phyloP scores from a whole-genome alignment of 805 yeast species.

The Candida vartiovaarae region DNA sequence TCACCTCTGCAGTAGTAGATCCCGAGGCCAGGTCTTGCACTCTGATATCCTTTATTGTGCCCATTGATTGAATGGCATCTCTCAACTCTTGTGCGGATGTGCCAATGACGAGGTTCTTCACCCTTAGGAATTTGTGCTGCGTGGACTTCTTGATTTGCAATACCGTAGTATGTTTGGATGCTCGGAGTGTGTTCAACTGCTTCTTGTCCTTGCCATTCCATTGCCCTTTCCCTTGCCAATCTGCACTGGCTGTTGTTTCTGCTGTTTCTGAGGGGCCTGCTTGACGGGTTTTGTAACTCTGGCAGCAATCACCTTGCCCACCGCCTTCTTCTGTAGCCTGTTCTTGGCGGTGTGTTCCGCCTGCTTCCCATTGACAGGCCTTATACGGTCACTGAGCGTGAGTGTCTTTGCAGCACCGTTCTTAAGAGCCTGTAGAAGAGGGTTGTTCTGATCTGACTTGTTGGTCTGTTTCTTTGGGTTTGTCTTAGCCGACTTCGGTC shows the following conservation, averaged over 20 bases:
- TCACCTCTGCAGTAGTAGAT: slow-evolving; percentile 32
- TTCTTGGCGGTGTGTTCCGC: background rate
- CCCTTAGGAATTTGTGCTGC: slow-evolving; percentile 20
- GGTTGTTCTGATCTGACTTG: slow-evolving; percentile 2
- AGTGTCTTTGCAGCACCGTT: slow-evolving; percentile 1
- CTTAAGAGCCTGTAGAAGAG: slow-evolving; percentile 6
- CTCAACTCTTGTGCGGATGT: slow-evolving; percentile 28
- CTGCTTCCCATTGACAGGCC: slow-evolving; percentile 2
- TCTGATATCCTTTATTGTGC: slow-evolving; percentile 14
- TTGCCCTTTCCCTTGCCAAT: background rate
- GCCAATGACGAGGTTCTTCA: slow-evolving; percentile 26
- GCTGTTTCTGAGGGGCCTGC: too few relatives aligned
- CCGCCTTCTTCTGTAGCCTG: background rate
- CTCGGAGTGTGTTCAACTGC: background rate
- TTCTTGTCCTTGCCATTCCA: background rate
- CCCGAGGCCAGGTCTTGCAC: slow-evolving; percentile 33
- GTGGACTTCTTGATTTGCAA: slow-evolving; percentile 21
- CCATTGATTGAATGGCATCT: slow-evolving; percentile 21
- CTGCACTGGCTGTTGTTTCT: too few relatives aligned
- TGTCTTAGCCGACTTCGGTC: background rate
- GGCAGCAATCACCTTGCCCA: too few relatives aligned
- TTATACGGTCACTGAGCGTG: slow-evolving; percentile 7
- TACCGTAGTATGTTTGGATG: background rate
- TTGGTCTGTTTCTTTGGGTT: background rate
- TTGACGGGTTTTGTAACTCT: too few relatives aligned